Evolutionary conservation across 208 protist species (phyloP), one percentile per base, ranked within the genome.

Genomic region (Wallacemonas sp.): DNA sequence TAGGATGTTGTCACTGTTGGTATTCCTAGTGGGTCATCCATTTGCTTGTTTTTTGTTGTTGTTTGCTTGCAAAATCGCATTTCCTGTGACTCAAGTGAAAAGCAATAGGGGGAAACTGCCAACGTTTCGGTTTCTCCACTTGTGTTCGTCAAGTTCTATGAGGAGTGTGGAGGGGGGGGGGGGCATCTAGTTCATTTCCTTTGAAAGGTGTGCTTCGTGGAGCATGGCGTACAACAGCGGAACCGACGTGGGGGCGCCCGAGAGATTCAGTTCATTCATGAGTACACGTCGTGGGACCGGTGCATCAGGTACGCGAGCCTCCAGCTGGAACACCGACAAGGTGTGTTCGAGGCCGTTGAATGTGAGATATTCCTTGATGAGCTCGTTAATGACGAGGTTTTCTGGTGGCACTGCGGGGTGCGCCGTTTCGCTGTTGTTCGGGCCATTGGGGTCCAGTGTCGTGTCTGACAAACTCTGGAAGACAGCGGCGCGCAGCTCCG

Each of bases 321-420:
- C 91, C 12, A 85, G 61, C 39, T 89, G 62, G 58, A 98, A 97
- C 2, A 96, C 88, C 1, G 92, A 83, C 12, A 96, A 69, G 0
- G 88, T 87, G 73, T 98, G 90, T 69, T 96, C 85, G 23, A 95
- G 83, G 0, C 91, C 88, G 69, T 97, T 97, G 69, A 93, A 96
- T 14, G 77, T 76, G 12, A 98, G 65, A 65, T 98, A 98, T 68
- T 98, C 93, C 46, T 91, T 87, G 47, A 98, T 96, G n/a, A 98
- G 85, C 70, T 98, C 93, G 71, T 97, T 97, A 56, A 98, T 78
- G 17, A 98, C 76, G 57, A 97, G 65, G 69, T 97, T 97, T 72
- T 98, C 93, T 14, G 93, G 84, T 16, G 94, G 93, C 34, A 85
- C 66, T 1, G 87, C 73, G 2, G 90, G 84, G 30, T 74, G 74